Conservation (phyloP, 805 yeast species). For the Candida ovalis region DNA sequence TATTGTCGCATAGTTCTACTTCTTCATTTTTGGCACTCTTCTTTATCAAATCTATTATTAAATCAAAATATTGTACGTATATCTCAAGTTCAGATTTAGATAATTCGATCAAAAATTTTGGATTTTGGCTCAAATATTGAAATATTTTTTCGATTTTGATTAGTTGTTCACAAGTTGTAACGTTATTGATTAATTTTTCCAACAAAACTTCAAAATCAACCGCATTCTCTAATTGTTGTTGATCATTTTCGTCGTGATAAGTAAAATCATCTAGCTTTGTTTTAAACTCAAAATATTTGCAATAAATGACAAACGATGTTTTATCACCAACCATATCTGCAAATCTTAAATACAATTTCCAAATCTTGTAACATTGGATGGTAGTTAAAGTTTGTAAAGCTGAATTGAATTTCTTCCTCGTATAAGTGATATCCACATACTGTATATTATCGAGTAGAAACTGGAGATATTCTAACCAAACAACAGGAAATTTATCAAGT, state of each 20-base stretch:
- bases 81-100: conserved; percentile 45
- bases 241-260: not conserved
- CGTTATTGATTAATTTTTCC: conserved; percentile 27
- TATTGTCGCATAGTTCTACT: conserved; percentile 1
- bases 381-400: conserved; percentile 47
- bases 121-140: conserved; percentile 31
- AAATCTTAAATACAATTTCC: conserved; percentile 51
- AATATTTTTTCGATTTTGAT: conserved; percentile 23
- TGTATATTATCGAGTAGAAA: conserved; percentile 34
- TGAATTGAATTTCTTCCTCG: conserved; percentile 44
- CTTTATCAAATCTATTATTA: conserved; percentile 25
- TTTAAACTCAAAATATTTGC: conserved; percentile 29
- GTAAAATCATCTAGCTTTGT: conserved; percentile 4
- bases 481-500: conserved; percentile 40
- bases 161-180: conserved; percentile 9
- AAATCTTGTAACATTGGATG: conserved; percentile 51
- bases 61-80: conserved; percentile 43
- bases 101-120: conserved; percentile 32
- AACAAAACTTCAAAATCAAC: conserved; percentile 31
- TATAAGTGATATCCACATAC: conserved; percentile 32
- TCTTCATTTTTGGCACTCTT: not conserved
- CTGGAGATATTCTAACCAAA: conserved; percentile 50
- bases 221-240: not conserved
- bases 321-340: conserved; percentile 41
- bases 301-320: conserved; percentile 33